Base-by-base conservation (phyloP, 2,329 filamentous ascomycete genomes). In the Colletotrichum noveboracense region DNA sequence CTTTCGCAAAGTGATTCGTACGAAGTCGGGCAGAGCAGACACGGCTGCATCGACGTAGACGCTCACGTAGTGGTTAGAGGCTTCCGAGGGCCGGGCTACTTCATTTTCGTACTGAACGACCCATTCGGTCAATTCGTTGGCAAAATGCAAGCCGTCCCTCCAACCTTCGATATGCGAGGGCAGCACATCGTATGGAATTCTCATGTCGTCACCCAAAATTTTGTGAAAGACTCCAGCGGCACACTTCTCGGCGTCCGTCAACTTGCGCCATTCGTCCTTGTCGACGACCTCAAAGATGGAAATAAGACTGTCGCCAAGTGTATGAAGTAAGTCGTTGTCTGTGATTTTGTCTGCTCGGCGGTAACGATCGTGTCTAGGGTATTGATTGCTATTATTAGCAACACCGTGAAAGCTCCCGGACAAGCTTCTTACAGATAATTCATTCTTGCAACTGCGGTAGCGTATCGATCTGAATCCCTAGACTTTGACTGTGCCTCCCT, bases 311-410 rank as follows among this genome's bases (percentile, higher is more conserved):
- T 93, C 82, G 14, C 88, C 86, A 0, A 94, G 86, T 0, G 92
- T 94, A 81, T 93, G 94, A 1, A 94, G 86, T 85, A 94, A 88
- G 78, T 94, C 93, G 18, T 88, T 86, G 55, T 93, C 89, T 6
- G 85, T 86, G 77, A 94, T 94, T 78, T 90, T 89, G 60, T 90
- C 90, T 0, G 89, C 84, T 66, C 87, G 86, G 66, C 89, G 89
- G 80, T 93, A 93, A 3, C 85, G 82, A n/a, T 83, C 82, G 81
- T 94, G 93, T 34, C 70, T 72, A 16, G 3, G 18, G 21, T 13
- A 34, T 24, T 48, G 13, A 26, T 1, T 21, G 14, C 8, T 30
- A 8, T 60, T 6, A 58, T 13, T 48, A 55, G 24, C 6, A 34
- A 14, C 30, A 9, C 3, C n/a, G 18, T 55, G 6, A 32, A 43